Evolutionary conservation across 225 moss, liverwort and hornwort species (phyloP), one percentile per base, ranked within the genome.

Genomic region (Pleurozium schreberi): DNA sequence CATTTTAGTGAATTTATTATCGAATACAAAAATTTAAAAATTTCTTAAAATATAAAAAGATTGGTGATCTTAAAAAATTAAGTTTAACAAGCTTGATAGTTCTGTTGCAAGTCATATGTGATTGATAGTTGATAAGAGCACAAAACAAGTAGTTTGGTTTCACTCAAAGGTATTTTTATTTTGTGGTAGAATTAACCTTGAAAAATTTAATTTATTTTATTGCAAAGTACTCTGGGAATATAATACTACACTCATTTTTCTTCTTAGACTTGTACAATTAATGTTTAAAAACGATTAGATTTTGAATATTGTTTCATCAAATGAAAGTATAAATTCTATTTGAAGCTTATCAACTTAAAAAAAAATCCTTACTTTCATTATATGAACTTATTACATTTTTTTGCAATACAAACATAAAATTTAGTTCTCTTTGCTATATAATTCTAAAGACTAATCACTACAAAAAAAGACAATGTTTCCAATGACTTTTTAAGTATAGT

Each of bases 201-300:
- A 5, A 52, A 22, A 3, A 75, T 4, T 34, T 21, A 3, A 21
- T 34, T 21, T 52, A 6, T 34, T 18, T 2, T 34, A 3, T 21
- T 33, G 4, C 7, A 12, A 8, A 21, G 14, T 75, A 21, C 3
- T 0, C 1, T 1, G 0, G 1, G 8, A 11, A 31, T 47, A 31
- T 50, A 20, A 20, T 3, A 50, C 0, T 1, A 0, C 21, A 12
- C 3, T 50, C 20, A 49, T 50, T 75, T 50, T 20, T 50, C 1
- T 21, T 21, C 1, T 47, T 3, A 28, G 4, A 73, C 1, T 28
- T 73, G 2, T 1, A 47, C 31, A 2, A 4, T 10, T 18, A 18
- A 30, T 74, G 47, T 74, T 47, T 47, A 43, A 43, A 26, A 71
- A 71, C 16, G 28, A 26, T 71, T 71, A 43, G 43, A 43, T 27